Evolutionary conservation across 441 rosid species (phyloP).

Genomic region (Croton laevigatus): DNA sequence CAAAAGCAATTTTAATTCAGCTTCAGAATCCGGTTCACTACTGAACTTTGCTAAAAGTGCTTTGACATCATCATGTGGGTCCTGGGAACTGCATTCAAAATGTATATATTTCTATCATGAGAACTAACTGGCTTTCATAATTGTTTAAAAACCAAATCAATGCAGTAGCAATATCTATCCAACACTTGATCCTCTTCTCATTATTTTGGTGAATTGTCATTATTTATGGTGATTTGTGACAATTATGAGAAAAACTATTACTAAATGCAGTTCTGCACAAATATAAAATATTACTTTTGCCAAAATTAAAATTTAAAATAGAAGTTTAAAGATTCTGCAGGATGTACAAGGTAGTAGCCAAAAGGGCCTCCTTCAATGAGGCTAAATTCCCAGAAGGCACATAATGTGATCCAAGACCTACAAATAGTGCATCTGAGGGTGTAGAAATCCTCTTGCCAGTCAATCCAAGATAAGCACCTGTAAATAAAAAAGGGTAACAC

Average conservation of each 20-base stretch:
- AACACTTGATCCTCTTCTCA: neutral
- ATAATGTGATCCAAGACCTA: conserved; percentile 84
- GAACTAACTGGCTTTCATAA: neutral
- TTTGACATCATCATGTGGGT: conserved; percentile 59
- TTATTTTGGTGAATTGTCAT: neutral
- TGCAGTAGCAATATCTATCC: neutral
- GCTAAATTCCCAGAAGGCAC: conserved; percentile 68
- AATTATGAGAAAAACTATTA: neutral
- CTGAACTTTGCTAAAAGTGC: conserved; percentile 57
- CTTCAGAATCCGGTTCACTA: conserved; percentile 60
- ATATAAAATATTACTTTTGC: neutral
- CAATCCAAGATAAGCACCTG: conserved; percentile 93
- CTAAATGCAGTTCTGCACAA: neutral
- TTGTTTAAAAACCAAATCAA: neutral
- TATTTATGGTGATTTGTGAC: neutral
- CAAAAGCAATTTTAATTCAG: conserved; percentile 60
- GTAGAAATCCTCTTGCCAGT: conserved; percentile 85
- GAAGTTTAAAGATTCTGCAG: conserved; percentile 12
- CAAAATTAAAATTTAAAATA: conserved; percentile 11
- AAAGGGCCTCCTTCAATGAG: conserved; percentile 64
- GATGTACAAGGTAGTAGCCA: conserved; percentile 57
- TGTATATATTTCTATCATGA: conserved; percentile 3
- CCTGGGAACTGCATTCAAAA: conserved; percentile 53
- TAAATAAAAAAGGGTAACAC: conserved; percentile 7
- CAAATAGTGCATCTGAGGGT: conserved; percentile 78